Conservation (phyloP, 129 eudicot species). For the Centaurea solstitialis region DNA sequence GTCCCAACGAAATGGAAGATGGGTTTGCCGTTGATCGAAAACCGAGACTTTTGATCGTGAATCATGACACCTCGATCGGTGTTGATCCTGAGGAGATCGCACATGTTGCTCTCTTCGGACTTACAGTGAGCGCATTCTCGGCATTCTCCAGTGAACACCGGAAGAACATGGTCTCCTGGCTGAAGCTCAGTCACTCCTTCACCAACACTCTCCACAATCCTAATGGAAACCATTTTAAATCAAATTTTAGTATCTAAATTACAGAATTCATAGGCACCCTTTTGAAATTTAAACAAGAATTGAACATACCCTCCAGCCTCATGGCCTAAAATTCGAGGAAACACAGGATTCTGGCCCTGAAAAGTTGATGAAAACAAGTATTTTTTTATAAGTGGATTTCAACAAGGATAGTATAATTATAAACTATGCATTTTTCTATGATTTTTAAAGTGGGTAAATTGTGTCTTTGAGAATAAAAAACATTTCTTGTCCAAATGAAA, state of each 20-base stretch:
- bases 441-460: too few relatives aligned
- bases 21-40: conserved; percentile 16
- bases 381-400: background rate
- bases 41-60: background rate
- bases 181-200: conserved; percentile 62
- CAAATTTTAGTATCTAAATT: background rate
- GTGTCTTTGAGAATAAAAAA: too few relatives aligned
- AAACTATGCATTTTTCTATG: too few relatives aligned
- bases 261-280: background rate
- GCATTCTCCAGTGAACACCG: conserved; percentile 74
- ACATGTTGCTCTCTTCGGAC: background rate
- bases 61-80: conserved; percentile 61
- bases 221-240: background rate
- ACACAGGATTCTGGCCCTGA: conserved; percentile 78
- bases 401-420: too few relatives aligned
- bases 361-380: background rate
- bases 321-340: conserved; percentile 83
- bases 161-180: conserved; percentile 79
- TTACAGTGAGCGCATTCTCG: background rate
- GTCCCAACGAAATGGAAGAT: conserved; percentile 64
- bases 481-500: too few relatives aligned
- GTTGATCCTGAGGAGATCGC: conserved; percentile 47
- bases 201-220: conserved; percentile 61
- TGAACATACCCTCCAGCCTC: conserved; percentile 87
- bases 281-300: background rate